Conservation (phyloP, 257 asterid species). For the Orobanche coerulescens region DNA sequence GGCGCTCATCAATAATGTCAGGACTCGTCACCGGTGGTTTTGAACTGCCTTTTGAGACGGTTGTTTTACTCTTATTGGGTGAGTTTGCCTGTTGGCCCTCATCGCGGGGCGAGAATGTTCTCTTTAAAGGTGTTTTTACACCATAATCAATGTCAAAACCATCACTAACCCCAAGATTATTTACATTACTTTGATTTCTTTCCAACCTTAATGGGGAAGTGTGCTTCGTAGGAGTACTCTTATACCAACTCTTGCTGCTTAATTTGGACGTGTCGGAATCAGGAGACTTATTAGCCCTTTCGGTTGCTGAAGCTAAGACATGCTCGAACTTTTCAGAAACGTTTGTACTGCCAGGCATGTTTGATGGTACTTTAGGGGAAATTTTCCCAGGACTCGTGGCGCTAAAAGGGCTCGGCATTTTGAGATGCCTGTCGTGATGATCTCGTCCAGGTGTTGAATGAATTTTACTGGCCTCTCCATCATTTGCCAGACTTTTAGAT, state of each 20-base stretch:
- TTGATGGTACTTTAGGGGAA: slow-evolving; percentile 27
- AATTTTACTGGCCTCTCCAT: slow-evolving; percentile 23
- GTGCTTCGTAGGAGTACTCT: slow-evolving; percentile 29
- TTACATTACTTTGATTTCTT: slow-evolving; percentile 26
- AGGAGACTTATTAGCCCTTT: slow-evolving; percentile 36
- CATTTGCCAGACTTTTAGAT: slow-evolving; percentile 24
- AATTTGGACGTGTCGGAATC: slow-evolving; percentile 27
- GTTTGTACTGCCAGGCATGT: slow-evolving; percentile 15
- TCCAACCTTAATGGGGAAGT: slow-evolving; percentile 32
- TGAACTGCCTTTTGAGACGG: slow-evolving; percentile 29
- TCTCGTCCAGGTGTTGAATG: slow-evolving; percentile 27
- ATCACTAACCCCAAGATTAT: slow-evolving; percentile 25
- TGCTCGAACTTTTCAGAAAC: slow-evolving; percentile 24
- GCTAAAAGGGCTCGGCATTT: slow-evolving; percentile 24
- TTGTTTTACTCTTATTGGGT: slow-evolving; percentile 37
- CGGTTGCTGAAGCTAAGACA: slow-evolving; percentile 31
- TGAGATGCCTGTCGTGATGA: slow-evolving; percentile 24
- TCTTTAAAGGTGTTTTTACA: slow-evolving; percentile 27
- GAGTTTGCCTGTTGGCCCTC: slow-evolving; percentile 28
- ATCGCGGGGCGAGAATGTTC: slow-evolving; percentile 4
- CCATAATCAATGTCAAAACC: slow-evolving; percentile 21
- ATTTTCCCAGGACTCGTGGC: slow-evolving; percentile 27
- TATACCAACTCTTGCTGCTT: slow-evolving; percentile 24
- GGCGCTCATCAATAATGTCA: background rate
- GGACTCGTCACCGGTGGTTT: slow-evolving; percentile 27